phyloP scores from a whole-genome alignment of 2,329 filamentous ascomycete genomes.

The Malbranchea cinnamomea region DNA sequence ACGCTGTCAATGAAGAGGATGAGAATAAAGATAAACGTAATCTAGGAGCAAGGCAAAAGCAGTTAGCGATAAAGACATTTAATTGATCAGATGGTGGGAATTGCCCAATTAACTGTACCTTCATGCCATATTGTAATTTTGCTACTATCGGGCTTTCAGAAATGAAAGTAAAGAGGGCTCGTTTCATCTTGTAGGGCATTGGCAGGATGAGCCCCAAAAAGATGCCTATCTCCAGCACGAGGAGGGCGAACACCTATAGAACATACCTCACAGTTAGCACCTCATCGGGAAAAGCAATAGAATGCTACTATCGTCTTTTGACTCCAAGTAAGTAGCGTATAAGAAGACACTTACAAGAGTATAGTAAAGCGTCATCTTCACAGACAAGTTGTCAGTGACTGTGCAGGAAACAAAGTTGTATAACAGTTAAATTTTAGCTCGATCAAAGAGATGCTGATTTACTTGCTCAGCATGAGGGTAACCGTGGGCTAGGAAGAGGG shows the following conservation, averaged over 20 bases:
- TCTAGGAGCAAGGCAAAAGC: slow-evolving; percentile 34
- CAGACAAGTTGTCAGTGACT: neutral
- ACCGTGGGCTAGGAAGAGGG: no score
- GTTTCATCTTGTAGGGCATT: slow-evolving; percentile 71
- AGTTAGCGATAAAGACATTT: neutral
- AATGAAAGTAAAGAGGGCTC: slow-evolving; percentile 89
- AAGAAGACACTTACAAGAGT: slow-evolving; percentile 39
- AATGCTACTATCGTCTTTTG: neutral
- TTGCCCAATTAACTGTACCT: slow-evolving; percentile 41
- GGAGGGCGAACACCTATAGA: slow-evolving; percentile 32
- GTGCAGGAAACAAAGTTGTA: neutral
- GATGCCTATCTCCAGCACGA: slow-evolving; percentile 36
- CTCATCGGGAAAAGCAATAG: slow-evolving; percentile 1
- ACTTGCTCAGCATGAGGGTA: no score
- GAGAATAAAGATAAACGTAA: slow-evolving; percentile 96
- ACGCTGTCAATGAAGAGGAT: slow-evolving; percentile 97
- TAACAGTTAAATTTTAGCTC: no score
- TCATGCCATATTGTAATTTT: slow-evolving; percentile 92
- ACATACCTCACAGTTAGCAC: slow-evolving; percentile 4
- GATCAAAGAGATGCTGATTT: no score
- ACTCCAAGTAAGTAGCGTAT: slow-evolving; percentile 4
- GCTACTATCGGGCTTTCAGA: slow-evolving; percentile 74
- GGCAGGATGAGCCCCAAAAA: slow-evolving; percentile 49
- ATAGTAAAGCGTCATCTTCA: slow-evolving; percentile 52
- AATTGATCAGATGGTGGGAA: neutral